Evolutionary conservation across 768 basidiomycete genomes (phyloP).

Genomic region (Psilocybe tampanensis): DNA sequence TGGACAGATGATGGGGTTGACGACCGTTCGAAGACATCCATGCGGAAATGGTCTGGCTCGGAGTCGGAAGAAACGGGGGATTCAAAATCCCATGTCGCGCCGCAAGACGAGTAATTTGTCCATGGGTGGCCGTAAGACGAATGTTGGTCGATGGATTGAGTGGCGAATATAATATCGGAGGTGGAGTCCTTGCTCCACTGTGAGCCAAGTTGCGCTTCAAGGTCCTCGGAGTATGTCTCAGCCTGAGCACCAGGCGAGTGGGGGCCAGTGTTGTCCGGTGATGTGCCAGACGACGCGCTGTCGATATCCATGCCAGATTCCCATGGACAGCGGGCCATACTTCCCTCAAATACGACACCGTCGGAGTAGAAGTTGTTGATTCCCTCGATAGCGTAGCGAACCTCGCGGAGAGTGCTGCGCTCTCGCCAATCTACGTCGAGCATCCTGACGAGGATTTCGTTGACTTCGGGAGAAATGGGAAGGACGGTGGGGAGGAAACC

Average conservation of each 20-base stretch:
- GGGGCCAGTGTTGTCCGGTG: slow-evolving; percentile 38
- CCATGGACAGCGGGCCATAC: slow-evolving; percentile 77
- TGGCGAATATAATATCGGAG: slow-evolving; percentile 50
- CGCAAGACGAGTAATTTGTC: slow-evolving; percentile 46
- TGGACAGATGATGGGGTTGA: slow-evolving; percentile 54
- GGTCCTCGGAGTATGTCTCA: slow-evolving; percentile 27
- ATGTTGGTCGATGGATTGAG: slow-evolving; percentile 34
- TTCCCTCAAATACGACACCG: slow-evolving; percentile 73
- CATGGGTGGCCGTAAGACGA: slow-evolving; percentile 45
- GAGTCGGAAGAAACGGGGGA: slow-evolving; percentile 51
- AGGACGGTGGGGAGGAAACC: slow-evolving; percentile 88
- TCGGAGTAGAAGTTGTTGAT: slow-evolving; percentile 69
- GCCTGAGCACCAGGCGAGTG: slow-evolving; percentile 36
- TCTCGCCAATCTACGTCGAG: slow-evolving; percentile 59
- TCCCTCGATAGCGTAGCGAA: slow-evolving; percentile 55
- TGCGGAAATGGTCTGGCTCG: slow-evolving; percentile 33
- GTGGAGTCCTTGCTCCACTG: slow-evolving; percentile 63
- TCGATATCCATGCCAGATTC: slow-evolving; percentile 73
- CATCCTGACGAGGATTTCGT: slow-evolving; percentile 77
- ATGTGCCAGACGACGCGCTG: slow-evolving; percentile 52
- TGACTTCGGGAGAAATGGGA: slow-evolving; percentile 77
- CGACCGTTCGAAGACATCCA: slow-evolving; percentile 47
- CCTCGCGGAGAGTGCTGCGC: slow-evolving; percentile 48
- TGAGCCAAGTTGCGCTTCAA: slow-evolving; percentile 32
- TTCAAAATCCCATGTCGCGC: slow-evolving; percentile 58